phyloP scores from a whole-genome alignment of 345 rosid genomes.

The Salix exigua region DNA sequence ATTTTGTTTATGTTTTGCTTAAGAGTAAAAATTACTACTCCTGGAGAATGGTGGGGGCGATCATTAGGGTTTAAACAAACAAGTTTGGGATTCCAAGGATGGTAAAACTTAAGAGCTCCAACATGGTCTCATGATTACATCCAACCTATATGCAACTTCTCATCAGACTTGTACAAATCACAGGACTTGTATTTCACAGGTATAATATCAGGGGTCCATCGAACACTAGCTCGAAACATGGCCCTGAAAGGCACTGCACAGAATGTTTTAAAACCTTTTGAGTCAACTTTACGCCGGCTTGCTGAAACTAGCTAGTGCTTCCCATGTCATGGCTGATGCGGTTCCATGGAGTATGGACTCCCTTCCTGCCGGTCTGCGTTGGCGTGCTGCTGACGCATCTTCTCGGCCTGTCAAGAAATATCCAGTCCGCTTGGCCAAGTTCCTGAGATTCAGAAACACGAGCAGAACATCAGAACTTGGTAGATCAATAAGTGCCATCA shows the following conservation, averaged over 20 bases:
- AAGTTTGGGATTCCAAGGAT: not conserved
- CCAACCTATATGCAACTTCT: not conserved
- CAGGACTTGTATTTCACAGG: not conserved
- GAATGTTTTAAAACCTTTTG: not conserved
- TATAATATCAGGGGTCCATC: not conserved
- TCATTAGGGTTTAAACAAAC: not conserved
- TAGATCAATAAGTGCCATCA: no score
- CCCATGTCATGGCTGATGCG: slow-evolving; percentile 44
- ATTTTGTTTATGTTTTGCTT: not conserved
- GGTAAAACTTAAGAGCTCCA: not conserved
- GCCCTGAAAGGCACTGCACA: not conserved
- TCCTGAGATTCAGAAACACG: not conserved
- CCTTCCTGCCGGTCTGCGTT: slow-evolving; percentile 17
- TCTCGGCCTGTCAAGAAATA: not conserved
- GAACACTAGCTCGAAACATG: not conserved
- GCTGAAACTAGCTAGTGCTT: slow-evolving; percentile 18
- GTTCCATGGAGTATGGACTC: not conserved
- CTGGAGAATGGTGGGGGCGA: not conserved
- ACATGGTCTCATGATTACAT: not conserved
- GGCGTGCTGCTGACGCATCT: slow-evolving; percentile 1
- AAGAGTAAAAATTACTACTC: not conserved
- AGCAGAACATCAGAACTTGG: not conserved
- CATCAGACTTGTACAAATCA: not conserved
- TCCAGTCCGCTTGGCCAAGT: not conserved
- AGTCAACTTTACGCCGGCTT: not conserved